Base-by-base conservation (phyloP, 2,329 filamentous ascomycete genomes). In the Sporothrix euskadiensis region DNA sequence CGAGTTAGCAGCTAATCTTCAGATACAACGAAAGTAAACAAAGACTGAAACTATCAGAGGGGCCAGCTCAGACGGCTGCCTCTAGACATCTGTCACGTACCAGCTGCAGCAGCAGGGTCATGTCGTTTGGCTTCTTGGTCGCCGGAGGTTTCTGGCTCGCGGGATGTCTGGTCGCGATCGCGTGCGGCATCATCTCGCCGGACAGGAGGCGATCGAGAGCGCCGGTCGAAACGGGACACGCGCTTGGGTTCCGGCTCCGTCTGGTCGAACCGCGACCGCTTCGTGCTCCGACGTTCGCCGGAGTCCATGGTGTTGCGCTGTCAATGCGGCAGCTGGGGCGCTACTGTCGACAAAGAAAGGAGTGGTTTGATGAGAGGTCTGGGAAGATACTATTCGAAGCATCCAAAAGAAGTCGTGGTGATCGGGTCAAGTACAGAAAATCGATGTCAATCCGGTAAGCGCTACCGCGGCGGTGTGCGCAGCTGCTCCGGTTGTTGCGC, bases 261-360 rank as follows among this genome's bases (percentile, higher is more conserved):
- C 82, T 97, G 93, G 81, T 98, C 95, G 83, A 98, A 98, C 82
- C 95, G 94, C 80, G 94, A 97, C 75, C 94, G 92, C 86, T 97
- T 97, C 75, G 86, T 85, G 75, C 85, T 86, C 75, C 90, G 89
- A 80, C 90, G 88, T 78, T 94, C 92, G 76, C 91, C 87, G 79
- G 96, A 93, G 77, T 92, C 89, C 94, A 97, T 94, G 65, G 74
- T 79, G 14, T 19, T 16, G 30, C 3, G 35, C 12, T 14, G 30
- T 19, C 47, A 44, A 65, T 4, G 59, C 14, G 59, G 59, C 59
- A 26, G 32, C 41, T 10, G 19, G 12, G 39, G 35, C 61, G 39
- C 41, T 10, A 19, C 22, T 12, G 61, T 26, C 26, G 22, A 47
- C 26, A 4, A 26, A 66, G 41, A 12, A 66, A 47, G 30, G 19